Conservation (phyloP, 768 basidiomycete species). For the Paxillus involutus region DNA sequence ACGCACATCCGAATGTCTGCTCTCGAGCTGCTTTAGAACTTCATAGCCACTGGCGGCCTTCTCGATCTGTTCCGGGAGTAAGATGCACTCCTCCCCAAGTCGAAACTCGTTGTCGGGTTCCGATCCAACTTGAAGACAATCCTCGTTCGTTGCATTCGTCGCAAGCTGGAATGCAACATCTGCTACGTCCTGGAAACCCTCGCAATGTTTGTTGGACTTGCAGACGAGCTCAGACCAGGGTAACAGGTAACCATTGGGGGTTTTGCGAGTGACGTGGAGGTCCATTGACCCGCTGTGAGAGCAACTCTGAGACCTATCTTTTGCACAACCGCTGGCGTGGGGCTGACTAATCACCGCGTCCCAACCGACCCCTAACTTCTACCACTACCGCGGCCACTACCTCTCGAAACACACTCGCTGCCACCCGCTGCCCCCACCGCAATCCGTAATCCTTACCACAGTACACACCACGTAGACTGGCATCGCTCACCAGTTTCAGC, state of each 20-base stretch:
- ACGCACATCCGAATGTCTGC: conserved; percentile 60
- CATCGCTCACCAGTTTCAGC: no score
- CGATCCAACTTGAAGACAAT: conserved; percentile 54
- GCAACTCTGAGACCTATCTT: conserved; percentile 66
- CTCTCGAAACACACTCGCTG: no score
- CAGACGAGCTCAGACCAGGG: conserved; percentile 79
- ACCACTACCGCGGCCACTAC: no score
- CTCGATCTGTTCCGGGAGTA: conserved; percentile 53
- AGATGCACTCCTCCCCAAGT: conserved; percentile 55
- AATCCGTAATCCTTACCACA: no score
- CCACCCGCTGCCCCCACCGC: no score
- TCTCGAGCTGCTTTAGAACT: conserved; percentile 47
- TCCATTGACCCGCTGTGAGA: conserved; percentile 76
- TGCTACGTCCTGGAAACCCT: conserved; percentile 56
- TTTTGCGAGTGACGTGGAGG: conserved; percentile 57
- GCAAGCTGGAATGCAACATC: conserved; percentile 64
- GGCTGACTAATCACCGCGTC: no score
- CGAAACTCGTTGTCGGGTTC: conserved; percentile 33
- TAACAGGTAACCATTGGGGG: conserved; percentile 49
- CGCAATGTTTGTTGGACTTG: conserved; percentile 86
- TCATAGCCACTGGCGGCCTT: conserved; percentile 60
- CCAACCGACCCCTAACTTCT: no score
- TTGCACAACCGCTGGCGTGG: no score
- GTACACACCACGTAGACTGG: no score
- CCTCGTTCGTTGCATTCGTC: conserved; percentile 49